A percentile compares a stretch with the other conserved stretches of the same genome.
Conservation (phyloP, 106 monocot species). For the Platanthera zijinensis region DNA sequence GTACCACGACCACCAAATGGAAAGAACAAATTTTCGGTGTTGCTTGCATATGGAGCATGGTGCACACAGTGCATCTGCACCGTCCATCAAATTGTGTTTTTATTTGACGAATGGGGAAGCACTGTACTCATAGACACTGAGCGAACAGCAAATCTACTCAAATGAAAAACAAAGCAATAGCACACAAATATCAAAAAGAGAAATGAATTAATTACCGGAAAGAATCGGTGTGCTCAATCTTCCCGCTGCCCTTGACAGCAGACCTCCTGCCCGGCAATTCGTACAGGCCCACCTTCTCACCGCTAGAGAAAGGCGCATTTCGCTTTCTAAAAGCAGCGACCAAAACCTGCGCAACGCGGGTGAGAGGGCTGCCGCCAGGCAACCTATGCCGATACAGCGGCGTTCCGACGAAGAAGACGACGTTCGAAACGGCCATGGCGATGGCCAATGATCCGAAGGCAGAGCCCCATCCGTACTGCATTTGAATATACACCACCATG, state of each 20-base stretch:
- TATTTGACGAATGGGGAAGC: too few species aligned
- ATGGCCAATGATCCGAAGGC: slow-evolving; percentile 80
- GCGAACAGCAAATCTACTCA: too few species aligned
- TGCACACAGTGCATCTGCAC: too few species aligned
- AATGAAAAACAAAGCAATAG: background rate
- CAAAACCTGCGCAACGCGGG: slow-evolving; percentile 71
- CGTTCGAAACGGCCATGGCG: slow-evolving; percentile 74
- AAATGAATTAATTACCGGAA: slow-evolving; percentile 37
- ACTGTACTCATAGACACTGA: too few species aligned
- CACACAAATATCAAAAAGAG: background rate
- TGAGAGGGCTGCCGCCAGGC: slow-evolving; percentile 88
- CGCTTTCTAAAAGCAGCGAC: slow-evolving; percentile 79
- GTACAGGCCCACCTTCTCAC: slow-evolving; percentile 52
- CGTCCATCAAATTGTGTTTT: too few species aligned
- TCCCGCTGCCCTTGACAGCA: slow-evolving; percentile 75
- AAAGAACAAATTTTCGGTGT: too few species aligned
- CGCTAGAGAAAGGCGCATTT: slow-evolving; percentile 40
- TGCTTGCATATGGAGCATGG: too few species aligned
- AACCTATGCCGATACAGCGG: slow-evolving; percentile 69
- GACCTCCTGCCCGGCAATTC: slow-evolving; percentile 70
- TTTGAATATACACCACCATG: slow-evolving; percentile 81
- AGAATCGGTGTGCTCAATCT: slow-evolving; percentile 76
- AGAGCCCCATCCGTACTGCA: slow-evolving; percentile 71
- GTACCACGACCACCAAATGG: too few species aligned
- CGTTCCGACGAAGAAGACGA: slow-evolving; percentile 69